Base-by-base conservation (phyloP, 2,329 filamentous ascomycete species). In the Lachnellula subtilissima region DNA sequence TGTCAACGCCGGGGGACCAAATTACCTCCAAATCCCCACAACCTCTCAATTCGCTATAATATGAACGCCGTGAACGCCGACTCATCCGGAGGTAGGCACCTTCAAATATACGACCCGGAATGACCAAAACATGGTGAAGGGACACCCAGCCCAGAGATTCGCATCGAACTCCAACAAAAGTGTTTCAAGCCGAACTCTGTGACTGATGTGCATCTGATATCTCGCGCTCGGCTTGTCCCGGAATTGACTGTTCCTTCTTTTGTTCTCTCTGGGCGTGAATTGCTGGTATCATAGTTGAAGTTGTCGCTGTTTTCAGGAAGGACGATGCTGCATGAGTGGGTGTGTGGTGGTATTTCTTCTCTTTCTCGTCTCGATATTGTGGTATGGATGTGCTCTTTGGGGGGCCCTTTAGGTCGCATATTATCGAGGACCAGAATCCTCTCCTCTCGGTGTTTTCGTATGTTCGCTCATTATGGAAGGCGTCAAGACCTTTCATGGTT, bases 281-380 rank as follows among this genome's bases (percentile, higher is more conserved):
- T 32, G 49, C 37, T 36, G 42, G 47, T 46, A 58, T 40, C 62
- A 64, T 64, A 8, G 43, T 47, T 22, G 54, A 47, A 14, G 61
- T 62, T 2, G 62, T 64, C 14, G 62, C 40, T 5, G 59, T 59
- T 23, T 53, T 64, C 15, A 62, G 35, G 43, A 64, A 64, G 2
- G 62, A 64, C 5, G 56, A 53, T 25, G 42, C 52, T 2, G 62
- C 53, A 42, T 64, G 62, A 15, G 56, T 58, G 2, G 62, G 61
- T 5, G 42, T 53, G 25, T 64, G 62, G 37, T 58, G 55, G 45
- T 62, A 64, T 36, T 54, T 56, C 52, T 62, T 61, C 46, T 55
- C 54, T 25, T 62, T 61, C 46, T 55, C 54, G 17, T 58, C 54
- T 46, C 48, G 49, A 46, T 52, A 52, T 39, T 50, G 45, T 23